These are phyloP conservation scores for Naumovozyma baii DNA, from an alignment of 805 yeast species.

Conservation along the genomic window DNA sequence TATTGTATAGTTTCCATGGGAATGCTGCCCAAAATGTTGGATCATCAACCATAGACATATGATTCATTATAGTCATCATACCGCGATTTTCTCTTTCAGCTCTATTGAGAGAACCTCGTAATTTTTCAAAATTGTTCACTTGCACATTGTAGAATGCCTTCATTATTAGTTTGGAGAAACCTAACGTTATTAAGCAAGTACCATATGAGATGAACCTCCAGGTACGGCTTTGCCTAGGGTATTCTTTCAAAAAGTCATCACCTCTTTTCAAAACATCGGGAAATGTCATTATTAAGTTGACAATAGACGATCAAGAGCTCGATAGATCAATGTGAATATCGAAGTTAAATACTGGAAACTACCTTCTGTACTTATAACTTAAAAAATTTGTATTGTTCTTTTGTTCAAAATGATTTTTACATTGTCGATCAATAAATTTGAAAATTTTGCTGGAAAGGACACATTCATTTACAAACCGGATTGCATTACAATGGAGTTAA, in stretches of 20 bases:
- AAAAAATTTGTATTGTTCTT: neutral
- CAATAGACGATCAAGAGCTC: too few relatives aligned
- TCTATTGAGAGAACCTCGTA: constrained; percentile 54
- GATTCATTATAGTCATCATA: constrained; percentile 80
- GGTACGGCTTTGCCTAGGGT: constrained; percentile 45
- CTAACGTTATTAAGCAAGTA: constrained; percentile 58
- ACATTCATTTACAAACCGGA: neutral
- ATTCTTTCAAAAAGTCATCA: constrained; percentile 53
- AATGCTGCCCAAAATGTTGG: constrained; percentile 83
- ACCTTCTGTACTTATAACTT: too few relatives aligned
- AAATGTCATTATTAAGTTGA: constrained; percentile 43
- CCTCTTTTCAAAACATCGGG: constrained; percentile 64
- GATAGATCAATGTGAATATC: too few relatives aligned
- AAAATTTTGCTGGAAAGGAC: too few relatives aligned
- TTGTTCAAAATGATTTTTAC: neutral
- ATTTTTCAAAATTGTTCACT: constrained; percentile 49
- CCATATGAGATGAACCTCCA: constrained; percentile 67
- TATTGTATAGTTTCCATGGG: constrained; percentile 55
- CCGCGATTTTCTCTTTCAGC: constrained; percentile 64
- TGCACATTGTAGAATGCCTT: constrained; percentile 54
- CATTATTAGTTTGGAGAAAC: constrained; percentile 52
- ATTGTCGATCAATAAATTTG: neutral
- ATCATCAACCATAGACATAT: constrained; percentile 85
- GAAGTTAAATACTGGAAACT: too few relatives aligned
- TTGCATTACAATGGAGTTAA: neutral